Evolutionary conservation across 176 grass and related monocot genomes (phyloP).

Genomic region (Ananas comosus): DNA sequence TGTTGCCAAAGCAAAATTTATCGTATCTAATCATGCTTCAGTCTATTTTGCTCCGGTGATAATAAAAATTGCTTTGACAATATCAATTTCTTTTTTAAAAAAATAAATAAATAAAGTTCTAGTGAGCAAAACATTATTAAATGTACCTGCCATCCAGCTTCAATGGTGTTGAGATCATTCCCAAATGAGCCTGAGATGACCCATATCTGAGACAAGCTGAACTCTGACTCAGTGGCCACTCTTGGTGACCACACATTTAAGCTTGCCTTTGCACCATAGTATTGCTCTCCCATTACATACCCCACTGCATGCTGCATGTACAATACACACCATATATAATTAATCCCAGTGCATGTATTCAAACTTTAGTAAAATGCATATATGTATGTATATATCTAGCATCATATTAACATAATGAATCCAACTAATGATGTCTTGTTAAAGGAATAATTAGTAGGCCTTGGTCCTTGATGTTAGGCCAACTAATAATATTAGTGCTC

Average conservation of each 20-base stretch:
- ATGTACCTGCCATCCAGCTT: constrained; percentile 91
- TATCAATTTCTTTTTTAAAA: not conserved
- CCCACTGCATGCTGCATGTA: constrained; percentile 71
- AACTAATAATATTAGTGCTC: not conserved
- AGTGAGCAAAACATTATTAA: not conserved
- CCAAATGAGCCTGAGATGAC: constrained; percentile 72
- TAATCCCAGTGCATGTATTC: not conserved
- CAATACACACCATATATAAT: not conserved
- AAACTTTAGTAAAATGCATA: not conserved
- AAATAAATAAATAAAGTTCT: not conserved
- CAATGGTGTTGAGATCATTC: constrained; percentile 86
- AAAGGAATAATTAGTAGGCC: not conserved
- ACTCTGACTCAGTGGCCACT: constrained; percentile 54
- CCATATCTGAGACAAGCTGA: constrained; percentile 93
- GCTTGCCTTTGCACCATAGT: constrained; percentile 79
- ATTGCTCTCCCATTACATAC: constrained; percentile 46
- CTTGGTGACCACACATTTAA: constrained; percentile 88
- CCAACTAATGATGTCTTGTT: constrained; percentile 5
- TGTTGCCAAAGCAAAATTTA: no score
- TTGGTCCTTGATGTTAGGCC: constrained; percentile 9
- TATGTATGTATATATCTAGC: not conserved
- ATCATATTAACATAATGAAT: not conserved
- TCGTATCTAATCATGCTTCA: no score
- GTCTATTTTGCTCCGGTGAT: no score
- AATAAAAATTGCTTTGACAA: no score